Evolutionary conservation across 768 basidiomycete species (phyloP).

Genomic region (Coprinellus micaceus): DNA sequence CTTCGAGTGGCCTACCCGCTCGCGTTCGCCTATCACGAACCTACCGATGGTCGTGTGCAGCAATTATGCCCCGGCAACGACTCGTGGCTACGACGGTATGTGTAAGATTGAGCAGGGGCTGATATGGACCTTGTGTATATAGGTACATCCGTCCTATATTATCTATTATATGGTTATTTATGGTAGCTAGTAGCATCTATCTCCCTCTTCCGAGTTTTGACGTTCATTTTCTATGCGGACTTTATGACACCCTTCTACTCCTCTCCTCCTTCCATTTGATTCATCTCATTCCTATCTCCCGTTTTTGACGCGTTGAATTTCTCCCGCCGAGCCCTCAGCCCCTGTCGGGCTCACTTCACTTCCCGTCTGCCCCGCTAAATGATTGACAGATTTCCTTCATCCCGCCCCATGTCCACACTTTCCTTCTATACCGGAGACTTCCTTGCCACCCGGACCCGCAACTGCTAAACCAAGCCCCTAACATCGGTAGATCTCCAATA

Average conservation of each 20-base stretch:
- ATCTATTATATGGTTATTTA: constrained; percentile 11
- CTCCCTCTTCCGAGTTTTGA: constrained; percentile 18
- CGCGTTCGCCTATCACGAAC: background rate
- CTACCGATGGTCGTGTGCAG: no score
- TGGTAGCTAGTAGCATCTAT: constrained; percentile 19
- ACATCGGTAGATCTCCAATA: no score
- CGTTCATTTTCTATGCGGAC: constrained; percentile 9
- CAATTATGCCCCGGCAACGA: no score
- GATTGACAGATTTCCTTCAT: no score
- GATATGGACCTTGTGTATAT: background rate
- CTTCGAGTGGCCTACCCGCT: no score
- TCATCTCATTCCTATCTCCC: background rate
- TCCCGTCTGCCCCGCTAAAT: no score
- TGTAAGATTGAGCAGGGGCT: background rate
- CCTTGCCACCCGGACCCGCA: no score
- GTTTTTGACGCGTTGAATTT: background rate
- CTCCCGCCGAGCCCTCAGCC: no score
- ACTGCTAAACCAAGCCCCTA: no score
- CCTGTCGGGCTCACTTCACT: no score
- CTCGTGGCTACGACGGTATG: background rate
- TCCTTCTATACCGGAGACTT: no score
- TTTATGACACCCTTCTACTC: background rate
- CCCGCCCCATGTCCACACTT: no score
- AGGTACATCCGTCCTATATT: background rate
- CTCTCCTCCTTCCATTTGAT: background rate